Conservation (phyloP, 176 grass and related monocot genomes). For the Hsuehochloa calcarea region DNA sequence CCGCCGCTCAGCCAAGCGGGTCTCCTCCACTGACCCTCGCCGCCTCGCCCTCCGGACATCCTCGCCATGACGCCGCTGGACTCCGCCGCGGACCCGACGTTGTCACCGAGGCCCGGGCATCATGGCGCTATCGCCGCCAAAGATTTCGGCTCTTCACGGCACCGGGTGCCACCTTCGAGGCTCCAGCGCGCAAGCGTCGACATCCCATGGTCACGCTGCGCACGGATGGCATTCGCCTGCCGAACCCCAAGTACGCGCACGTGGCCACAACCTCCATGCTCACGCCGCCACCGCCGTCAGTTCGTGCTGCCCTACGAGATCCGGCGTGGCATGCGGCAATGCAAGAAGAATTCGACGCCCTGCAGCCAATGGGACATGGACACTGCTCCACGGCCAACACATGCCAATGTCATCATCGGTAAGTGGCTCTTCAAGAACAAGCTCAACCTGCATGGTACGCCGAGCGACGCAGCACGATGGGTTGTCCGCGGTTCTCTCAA, state of each 20-base stretch:
- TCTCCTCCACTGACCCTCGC: too few relatives aligned
- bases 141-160: fast-evolving
- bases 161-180: too few relatives aligned
- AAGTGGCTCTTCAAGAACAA: not conserved
- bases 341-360: not conserved
- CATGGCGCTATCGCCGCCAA: too few relatives aligned
- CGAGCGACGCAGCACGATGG: not conserved
- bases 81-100: too few relatives aligned
- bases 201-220: not conserved
- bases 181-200: too few relatives aligned
- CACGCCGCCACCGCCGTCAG: not conserved
- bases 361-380: not conserved
- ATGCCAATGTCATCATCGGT: not conserved
- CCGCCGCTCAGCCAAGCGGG: too few relatives aligned
- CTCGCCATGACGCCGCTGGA: too few relatives aligned
- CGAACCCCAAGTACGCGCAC: not conserved
- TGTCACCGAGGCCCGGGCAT: not conserved
- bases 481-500: not conserved
- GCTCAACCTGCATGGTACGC: not conserved
- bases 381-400: not conserved
- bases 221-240: not conserved
- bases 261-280: fast-evolving
- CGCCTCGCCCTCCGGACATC: too few relatives aligned
- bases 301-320: not conserved
- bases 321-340: not conserved